These are phyloP conservation scores for Ganoderma lingzhi DNA, from an alignment of 1,284 basidiomycete species.

Conservation along the genomic window DNA sequence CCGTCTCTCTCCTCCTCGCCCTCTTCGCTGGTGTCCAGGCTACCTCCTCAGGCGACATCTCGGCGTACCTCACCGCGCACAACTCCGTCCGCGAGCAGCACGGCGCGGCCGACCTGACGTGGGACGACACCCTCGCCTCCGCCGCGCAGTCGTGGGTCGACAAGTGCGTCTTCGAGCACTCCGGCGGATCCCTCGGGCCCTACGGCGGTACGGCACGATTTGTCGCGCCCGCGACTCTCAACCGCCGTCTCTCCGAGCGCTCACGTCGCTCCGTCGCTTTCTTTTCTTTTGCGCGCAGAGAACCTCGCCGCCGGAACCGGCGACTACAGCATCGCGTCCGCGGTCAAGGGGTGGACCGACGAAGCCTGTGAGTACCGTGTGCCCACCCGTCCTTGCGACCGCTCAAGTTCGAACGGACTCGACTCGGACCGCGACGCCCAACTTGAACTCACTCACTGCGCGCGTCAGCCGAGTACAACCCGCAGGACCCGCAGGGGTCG, in stretches of 20 bases:
- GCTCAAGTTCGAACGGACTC: too few species aligned
- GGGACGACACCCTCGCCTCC: constrained; percentile 61
- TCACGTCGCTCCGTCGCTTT: too few species aligned
- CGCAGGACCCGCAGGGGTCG: constrained; percentile 61
- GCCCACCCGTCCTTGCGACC: too few species aligned
- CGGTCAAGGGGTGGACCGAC: neutral
- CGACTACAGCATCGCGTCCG: neutral
- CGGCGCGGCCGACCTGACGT: constrained; percentile 63
- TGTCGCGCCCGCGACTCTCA: too few species aligned
- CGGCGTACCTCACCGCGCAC: constrained; percentile 60
- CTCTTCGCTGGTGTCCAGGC: constrained; percentile 47
- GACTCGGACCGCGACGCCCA: too few species aligned
- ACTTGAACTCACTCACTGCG: too few species aligned
- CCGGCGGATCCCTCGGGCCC: constrained; percentile 65
- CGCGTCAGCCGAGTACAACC: constrained; percentile 60
- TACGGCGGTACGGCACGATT: constrained; percentile 57
- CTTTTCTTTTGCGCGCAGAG: too few species aligned
- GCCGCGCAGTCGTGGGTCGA: constrained; percentile 74
- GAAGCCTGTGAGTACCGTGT: neutral
- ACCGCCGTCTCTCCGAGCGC: too few species aligned
- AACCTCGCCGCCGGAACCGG: constrained; percentile 54
- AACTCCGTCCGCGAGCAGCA: constrained; percentile 67
- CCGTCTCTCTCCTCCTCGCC: constrained; percentile 49
- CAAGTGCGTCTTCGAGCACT: constrained; percentile 68
- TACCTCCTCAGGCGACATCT: constrained; percentile 42